Conservation (phyloP, 2,329 filamentous ascomycete genomes). For the Cordyceps farinosa region DNA sequence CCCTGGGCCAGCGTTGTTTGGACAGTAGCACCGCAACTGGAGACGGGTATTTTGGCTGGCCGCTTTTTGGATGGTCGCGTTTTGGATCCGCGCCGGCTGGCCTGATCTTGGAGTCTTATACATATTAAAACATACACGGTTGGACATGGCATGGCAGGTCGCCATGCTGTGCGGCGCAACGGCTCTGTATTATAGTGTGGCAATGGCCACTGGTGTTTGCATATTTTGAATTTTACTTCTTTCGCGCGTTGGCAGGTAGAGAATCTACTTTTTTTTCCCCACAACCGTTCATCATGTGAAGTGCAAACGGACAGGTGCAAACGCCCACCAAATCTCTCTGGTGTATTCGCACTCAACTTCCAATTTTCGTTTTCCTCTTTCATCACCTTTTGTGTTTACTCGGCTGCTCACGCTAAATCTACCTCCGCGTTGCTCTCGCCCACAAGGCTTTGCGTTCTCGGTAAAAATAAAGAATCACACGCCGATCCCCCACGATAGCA, state of each 20-base stretch:
- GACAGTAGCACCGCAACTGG: slow-evolving; percentile 13
- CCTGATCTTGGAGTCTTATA: neutral
- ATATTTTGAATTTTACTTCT: neutral
- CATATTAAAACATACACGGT: neutral
- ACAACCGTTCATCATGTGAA: neutral
- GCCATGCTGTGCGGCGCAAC: neutral
- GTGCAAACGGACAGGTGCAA: neutral
- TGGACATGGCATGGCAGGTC: neutral
- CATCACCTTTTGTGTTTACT: neutral
- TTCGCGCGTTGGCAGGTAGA: neutral
- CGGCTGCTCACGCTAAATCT: neutral
- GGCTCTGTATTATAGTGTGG: slow-evolving; percentile 8
- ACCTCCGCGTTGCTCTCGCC: no score
- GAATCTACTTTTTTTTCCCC: neutral
- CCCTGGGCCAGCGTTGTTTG: slow-evolving; percentile 10
- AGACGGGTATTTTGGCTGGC: slow-evolving; percentile 13
- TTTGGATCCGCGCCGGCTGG: neutral
- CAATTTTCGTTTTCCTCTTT: neutral
- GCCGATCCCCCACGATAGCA: no score
- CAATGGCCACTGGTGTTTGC: neutral
- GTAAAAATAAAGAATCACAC: no score
- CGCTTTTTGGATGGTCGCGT: neutral
- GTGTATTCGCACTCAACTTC: no score
- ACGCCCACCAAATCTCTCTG: no score
- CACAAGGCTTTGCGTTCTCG: no score